Evolutionary conservation across 257 asterid genomes (phyloP).

Genomic region (Haberlea rhodopensis): DNA sequence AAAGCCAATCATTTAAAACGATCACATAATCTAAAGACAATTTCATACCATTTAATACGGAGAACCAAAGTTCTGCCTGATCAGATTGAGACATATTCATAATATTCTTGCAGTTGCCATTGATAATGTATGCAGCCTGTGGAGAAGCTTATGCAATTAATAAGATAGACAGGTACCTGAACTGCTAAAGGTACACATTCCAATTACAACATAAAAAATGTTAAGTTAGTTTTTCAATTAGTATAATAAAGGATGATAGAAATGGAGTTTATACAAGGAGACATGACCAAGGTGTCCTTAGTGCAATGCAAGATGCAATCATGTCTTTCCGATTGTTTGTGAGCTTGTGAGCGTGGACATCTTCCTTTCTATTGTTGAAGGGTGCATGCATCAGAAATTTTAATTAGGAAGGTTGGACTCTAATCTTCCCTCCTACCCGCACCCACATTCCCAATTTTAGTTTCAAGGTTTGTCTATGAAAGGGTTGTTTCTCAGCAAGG

Average conservation of each 20-base stretch:
- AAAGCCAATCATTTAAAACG: background rate
- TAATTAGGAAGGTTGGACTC: background rate
- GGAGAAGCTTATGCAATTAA: constrained; percentile 25
- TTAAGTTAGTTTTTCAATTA: background rate
- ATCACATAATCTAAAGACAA: background rate
- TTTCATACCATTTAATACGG: background rate
- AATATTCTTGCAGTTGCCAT: constrained; percentile 91
- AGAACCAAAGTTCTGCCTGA: background rate
- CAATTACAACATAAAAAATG: constrained; percentile 11
- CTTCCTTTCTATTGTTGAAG: background rate
- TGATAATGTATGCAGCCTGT: constrained; percentile 92
- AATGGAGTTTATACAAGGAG: background rate
- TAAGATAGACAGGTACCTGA: constrained; percentile 6
- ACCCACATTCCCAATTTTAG: constrained; percentile 7
- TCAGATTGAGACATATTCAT: constrained; percentile 45
- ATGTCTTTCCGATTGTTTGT: background rate
- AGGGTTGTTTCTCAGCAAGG: background rate
- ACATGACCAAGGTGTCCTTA: background rate
- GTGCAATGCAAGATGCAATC: constrained; percentile 13
- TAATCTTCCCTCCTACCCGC: constrained; percentile 6
- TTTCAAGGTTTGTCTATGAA: background rate
- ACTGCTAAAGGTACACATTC: constrained; percentile 10
- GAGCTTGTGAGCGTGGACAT: constrained; percentile 17
- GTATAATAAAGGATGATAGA: background rate
- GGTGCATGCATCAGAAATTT: constrained; percentile 7